Base-by-base conservation (phyloP, 2,329 filamentous ascomycete genomes). In the Apiospora marii region DNA sequence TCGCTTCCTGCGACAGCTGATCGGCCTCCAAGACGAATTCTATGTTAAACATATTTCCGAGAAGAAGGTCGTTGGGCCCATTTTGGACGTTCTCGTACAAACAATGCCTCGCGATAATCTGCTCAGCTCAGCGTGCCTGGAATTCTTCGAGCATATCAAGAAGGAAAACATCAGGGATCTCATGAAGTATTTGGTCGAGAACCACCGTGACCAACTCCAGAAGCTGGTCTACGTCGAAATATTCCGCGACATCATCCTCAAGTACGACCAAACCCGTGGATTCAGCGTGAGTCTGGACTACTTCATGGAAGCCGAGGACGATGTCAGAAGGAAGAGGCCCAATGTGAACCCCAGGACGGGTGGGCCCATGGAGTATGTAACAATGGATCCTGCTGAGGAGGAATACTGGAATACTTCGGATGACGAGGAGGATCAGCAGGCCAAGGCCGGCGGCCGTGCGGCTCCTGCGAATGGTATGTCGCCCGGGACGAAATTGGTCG, bases 331-430 rank as follows among this genome's bases (percentile, higher is more conserved):
- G 3, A 83, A 84, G 68, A 84, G 84, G 27, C 78, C 82, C 13
- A 80, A 80, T 67, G 81, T 83, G 3, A 85, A 85, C 70, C 77
- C 83, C 74, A 92, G 93, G 82, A 90, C 77, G 6, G 79, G 91
- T 75, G 91, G 90, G 24, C 78, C 87, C 64, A 88, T 97, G 80
- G 94, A 94, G 79, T 95, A 97, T 70, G 82, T 90, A 13, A 75
- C 82, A 0, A 89, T 95, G 79, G 96, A 98, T 80, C 88, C 92
- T 7, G 91, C 92, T 14, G 94, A 98, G 81, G 96, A 98, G 78
- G 94, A 96, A 61, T 99, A 98, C 82, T 98, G 97, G 88, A 96
- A 97, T 78, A 91, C 90, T 0, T 94, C 93, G 0, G 95, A 98
- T 77, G 94, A 96, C 67, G 93, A 95, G 73, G 95, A 98, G 8